Evolutionary conservation across 768 basidiomycete species (phyloP).

Genomic region (Myochromella boudieri): DNA sequence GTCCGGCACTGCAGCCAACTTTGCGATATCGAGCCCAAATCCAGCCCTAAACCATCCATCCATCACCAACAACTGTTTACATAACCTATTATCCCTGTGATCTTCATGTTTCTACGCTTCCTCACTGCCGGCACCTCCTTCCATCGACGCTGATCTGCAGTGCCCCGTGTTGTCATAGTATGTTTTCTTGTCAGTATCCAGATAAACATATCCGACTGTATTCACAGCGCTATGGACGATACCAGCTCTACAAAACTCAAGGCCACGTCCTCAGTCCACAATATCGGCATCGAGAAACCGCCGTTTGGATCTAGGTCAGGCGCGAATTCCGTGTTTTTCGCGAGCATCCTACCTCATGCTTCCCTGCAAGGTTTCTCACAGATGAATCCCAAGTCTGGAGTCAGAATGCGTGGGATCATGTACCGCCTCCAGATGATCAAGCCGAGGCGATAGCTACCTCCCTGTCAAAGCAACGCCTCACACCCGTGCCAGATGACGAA

Average conservation of each 20-base stretch:
- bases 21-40: conserved; percentile 10
- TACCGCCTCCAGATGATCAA: conserved; percentile 82
- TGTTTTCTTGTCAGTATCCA: neutral
- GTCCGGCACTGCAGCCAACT: conserved; percentile 18
- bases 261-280: conserved; percentile 73
- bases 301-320: conserved; percentile 71
- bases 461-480: conserved; percentile 64
- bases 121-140: neutral
- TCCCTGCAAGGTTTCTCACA: conserved; percentile 58
- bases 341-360: neutral
- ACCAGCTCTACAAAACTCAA: conserved; percentile 24
- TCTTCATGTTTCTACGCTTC: conserved; percentile 1
- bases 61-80: conserved; percentile 10
- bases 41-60: conserved; percentile 11
- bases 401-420: conserved; percentile 92
- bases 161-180: conserved; percentile 4
- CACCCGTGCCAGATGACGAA: conserved; percentile 75
- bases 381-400: conserved; percentile 75
- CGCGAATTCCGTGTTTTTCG: neutral
- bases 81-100: conserved; percentile 12
- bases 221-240: neutral
- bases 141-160: conserved; percentile 6
- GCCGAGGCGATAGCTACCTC: conserved; percentile 68
- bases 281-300: conserved; percentile 52
- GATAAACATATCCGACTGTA: neutral